Conservation (phyloP, 371 early-diverging fungal genomes). For the Apophysomyces trapeziformis region DNA sequence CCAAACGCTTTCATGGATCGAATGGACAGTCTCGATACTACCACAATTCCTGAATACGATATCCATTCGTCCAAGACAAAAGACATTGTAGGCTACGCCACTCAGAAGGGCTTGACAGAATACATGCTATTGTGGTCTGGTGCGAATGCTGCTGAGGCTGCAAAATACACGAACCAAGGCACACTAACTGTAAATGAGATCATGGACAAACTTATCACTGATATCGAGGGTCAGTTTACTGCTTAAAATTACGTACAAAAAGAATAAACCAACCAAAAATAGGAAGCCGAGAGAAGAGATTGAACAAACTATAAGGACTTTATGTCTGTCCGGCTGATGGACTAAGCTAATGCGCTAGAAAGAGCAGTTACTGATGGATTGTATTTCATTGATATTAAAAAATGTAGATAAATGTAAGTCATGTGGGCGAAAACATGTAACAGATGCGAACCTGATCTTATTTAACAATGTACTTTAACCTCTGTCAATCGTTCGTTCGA, state of each 20-base stretch:
- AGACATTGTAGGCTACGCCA: slow-evolving; percentile 41
- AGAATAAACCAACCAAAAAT: not conserved
- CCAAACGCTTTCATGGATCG: slow-evolving; percentile 41
- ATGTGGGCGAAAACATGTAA: no score
- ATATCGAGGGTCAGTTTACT: slow-evolving; percentile 6
- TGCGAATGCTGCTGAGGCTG: slow-evolving; percentile 27
- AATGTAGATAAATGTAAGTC: no score
- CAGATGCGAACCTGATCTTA: no score
- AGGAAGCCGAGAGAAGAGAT: not conserved
- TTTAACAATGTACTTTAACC: no score
- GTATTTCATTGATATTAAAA: no score
- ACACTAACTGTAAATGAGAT: slow-evolving; percentile 35
- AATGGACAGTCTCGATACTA: slow-evolving; percentile 23
- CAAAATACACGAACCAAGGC: slow-evolving; percentile 38
- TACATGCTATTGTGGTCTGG: slow-evolving; percentile 44
- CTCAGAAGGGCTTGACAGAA: slow-evolving; percentile 25
- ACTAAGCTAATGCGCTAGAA: no score
- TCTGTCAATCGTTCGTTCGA: no score
- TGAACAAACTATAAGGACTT: no score
- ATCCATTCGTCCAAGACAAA: slow-evolving; percentile 48
- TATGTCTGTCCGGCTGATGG: no score
- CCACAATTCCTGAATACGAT: slow-evolving; percentile 37
- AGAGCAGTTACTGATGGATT: no score
- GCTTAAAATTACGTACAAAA: not conserved
- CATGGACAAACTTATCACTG: slow-evolving; percentile 32